Percentiles rank a stretch among this genome's conserved stretches.
These are phyloP conservation scores for Posidonia australis DNA, from an alignment of 106 monocot genomes.

Conservation along the genomic window DNA sequence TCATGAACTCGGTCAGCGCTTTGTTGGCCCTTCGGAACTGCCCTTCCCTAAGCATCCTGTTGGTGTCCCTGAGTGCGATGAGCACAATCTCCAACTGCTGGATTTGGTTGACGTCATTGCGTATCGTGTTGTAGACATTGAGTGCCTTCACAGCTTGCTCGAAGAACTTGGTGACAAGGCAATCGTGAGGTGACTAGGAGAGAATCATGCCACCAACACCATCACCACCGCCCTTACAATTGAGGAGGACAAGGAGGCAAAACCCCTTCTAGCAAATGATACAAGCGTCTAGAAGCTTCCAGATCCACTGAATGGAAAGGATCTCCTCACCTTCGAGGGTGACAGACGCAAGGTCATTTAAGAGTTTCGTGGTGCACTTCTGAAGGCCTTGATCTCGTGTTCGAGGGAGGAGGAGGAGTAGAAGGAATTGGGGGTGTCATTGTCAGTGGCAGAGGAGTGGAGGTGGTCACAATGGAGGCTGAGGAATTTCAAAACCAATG, in stretches of 20 bases:
- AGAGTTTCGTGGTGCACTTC: conserved; percentile 38
- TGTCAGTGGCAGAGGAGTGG: conserved; percentile 17
- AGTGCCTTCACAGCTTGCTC: conserved; percentile 81
- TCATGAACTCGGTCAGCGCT: conserved; percentile 63
- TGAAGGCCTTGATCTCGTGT: conserved; percentile 45
- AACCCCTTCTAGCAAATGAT: conserved; percentile 59
- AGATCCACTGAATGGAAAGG: conserved; percentile 62
- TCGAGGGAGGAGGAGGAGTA: conserved; percentile 13
- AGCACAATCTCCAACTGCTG: conserved; percentile 68
- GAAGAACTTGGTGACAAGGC: conserved; percentile 50
- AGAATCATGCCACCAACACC: conserved; percentile 19
- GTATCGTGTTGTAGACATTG: conserved; percentile 82
- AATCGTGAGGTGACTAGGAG: conserved; percentile 51
- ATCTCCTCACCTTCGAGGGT: conserved; percentile 6
- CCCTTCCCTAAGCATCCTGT: conserved; percentile 35
- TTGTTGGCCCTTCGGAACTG: conserved; percentile 71
- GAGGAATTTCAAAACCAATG: too few relatives aligned
- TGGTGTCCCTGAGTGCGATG: conserved; percentile 21
- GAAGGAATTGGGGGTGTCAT: conserved; percentile 11
- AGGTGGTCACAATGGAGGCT: conserved; percentile 38
- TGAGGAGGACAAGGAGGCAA: conserved; percentile 28
- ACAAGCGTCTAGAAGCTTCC: conserved; percentile 59
- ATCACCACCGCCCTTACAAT: conserved; percentile 2
- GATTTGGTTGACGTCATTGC: conserved; percentile 74
- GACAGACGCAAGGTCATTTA: conserved; percentile 29